Base-by-base conservation (phyloP, 177 flowering plant species). In the Vitis hybrid region DNA sequence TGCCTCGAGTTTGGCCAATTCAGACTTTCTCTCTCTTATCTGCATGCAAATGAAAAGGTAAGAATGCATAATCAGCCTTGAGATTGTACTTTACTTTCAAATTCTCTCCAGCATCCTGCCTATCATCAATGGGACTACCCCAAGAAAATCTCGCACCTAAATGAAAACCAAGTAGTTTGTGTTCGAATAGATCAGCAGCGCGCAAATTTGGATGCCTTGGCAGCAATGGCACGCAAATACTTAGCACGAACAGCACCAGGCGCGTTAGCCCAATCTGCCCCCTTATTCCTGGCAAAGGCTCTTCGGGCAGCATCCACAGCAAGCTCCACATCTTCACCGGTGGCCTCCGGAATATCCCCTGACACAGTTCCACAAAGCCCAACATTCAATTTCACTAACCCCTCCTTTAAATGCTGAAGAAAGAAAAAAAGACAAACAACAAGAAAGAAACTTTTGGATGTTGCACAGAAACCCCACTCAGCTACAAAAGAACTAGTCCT, bases 331-430 rank as follows among this genome's bases (percentile, higher is more conserved):
- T 95, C 99, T 71, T 91, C 98, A 1, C 85, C 82, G 18, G 98
- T 95, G 8, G 90, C 99, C 0, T 93, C 93, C 6, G 99, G 98
- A 65, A 93, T 89, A 80, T 88, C 83, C 66, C 99, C 99, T 95
- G 79, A 71, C 55, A 78, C 65, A 61, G 7, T n/a, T 4, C 65
- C 56, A 48, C 51, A 68, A 59, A 15, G 19, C 12, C 31, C 49
- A 54, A 29, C 26, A 8, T 1, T 49, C 52, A 61, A 59, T 3
- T 4, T 50, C 56, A 16, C n/a, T 5, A n/a, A 68, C 50, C 10
- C 22, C 58, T 15, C 12, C 7, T 34, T 34, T 34, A 34, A 34
- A 34, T 5, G 45, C 5, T 34, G 7, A 6, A 5, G 7, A 5
- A 34, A 34, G 7, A 34, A 34, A 5, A 22, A 22, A 22, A 22